Conservation (phyloP, 2,329 filamentous ascomycete species). For the Ciborinia camelliae region DNA sequence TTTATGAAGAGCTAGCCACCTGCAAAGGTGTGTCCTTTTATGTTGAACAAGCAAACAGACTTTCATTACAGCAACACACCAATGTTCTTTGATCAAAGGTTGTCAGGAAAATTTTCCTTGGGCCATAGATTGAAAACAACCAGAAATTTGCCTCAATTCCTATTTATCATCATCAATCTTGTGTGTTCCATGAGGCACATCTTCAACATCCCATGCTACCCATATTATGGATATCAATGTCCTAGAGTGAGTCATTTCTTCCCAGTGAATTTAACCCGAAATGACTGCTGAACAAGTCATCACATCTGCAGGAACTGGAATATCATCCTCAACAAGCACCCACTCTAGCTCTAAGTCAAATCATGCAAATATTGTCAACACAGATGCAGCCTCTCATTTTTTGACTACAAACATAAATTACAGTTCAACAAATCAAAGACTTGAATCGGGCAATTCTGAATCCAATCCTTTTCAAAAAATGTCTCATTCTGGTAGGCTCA, state of each 20-base stretch:
- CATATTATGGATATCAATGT: not conserved
- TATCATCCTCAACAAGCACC: not conserved
- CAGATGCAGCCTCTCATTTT: not conserved
- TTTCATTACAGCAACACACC: not conserved
- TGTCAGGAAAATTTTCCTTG: not conserved
- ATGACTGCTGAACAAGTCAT: not conserved
- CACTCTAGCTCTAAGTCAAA: too few species aligned
- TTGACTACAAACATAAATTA: not conserved
- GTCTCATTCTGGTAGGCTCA: not conserved
- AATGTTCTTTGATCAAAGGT: not conserved
- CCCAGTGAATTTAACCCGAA: not conserved
- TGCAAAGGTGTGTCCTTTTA: not conserved
- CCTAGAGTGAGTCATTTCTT: not conserved
- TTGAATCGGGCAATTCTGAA: not conserved
- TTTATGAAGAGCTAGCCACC: not conserved
- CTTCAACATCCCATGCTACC: not conserved
- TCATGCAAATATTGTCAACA: not conserved
- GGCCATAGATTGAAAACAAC: not conserved
- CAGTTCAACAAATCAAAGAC: not conserved
- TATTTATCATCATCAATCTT: not conserved
- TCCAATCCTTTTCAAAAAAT: not conserved
- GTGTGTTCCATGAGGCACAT: not conserved
- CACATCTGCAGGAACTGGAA: too few species aligned
- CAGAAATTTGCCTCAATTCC: not conserved
- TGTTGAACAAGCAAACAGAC: not conserved